Evolutionary conservation across 208 protist species (phyloP).

Genomic region (Leishmania gerbilli): DNA sequence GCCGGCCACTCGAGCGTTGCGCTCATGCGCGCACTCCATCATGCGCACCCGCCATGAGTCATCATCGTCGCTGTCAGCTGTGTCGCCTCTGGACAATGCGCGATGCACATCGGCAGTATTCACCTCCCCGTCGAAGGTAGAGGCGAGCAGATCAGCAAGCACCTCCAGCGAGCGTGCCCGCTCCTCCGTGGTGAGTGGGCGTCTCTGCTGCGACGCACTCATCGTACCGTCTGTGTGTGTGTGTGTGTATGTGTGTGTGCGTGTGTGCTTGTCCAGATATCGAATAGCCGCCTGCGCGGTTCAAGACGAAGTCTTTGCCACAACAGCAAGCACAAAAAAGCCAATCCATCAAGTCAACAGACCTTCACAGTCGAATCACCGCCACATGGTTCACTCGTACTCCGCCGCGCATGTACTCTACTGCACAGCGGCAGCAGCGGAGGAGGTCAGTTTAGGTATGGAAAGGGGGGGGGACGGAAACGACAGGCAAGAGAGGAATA

Average conservation of each 20-base stretch:
- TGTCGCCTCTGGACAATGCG: conserved; percentile 17
- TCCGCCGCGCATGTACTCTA: background rate
- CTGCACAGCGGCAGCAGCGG: background rate
- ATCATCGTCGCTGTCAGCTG: background rate
- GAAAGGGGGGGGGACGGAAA: background rate
- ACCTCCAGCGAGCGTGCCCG: conserved; percentile 33
- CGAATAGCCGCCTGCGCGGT: background rate
- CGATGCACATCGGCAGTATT: conserved; percentile 41
- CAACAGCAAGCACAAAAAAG: background rate
- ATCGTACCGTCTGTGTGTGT: background rate
- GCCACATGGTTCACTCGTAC: background rate
- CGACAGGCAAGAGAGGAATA: background rate
- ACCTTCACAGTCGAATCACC: background rate
- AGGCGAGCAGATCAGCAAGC: conserved; percentile 58
- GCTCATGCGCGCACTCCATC: conserved; percentile 25
- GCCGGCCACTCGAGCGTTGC: background rate
- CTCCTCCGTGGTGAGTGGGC: conserved; percentile 4
- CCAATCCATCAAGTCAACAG: background rate
- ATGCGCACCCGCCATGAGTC: conserved; percentile 42
- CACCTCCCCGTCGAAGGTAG: conserved; percentile 48
- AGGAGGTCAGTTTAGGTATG: background rate
- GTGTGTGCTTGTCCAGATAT: background rate
- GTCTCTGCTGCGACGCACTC: background rate
- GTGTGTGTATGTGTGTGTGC: background rate
- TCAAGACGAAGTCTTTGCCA: background rate